Percentiles rank a stretch among this genome's conserved stretches.
Conservation (phyloP, 1,284 basidiomycete species). For the Sanghuangporus sanghuang region DNA sequence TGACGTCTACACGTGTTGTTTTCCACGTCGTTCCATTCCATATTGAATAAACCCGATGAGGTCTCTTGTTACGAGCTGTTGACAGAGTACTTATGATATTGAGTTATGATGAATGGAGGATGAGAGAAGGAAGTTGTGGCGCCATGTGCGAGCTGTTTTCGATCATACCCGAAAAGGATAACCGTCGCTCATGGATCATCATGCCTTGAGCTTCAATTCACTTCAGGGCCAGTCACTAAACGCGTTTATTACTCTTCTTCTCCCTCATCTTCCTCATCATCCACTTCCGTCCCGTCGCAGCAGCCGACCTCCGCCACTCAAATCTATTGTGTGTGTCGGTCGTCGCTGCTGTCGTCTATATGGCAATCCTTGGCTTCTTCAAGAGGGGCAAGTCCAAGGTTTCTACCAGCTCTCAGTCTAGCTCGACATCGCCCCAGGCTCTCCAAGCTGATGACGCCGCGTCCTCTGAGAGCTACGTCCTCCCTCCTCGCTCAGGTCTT, state of each 20-base stretch:
- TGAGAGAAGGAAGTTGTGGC: background rate
- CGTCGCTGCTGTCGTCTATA: background rate
- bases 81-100: too few relatives aligned
- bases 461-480: constrained; percentile 12
- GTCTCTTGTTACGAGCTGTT: too few relatives aligned
- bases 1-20: too few relatives aligned
- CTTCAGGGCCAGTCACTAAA: too few relatives aligned
- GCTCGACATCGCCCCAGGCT: constrained; percentile 2
- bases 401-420: constrained; percentile 11
- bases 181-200: too few relatives aligned
- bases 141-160: background rate
- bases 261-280: background rate
- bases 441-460: constrained; percentile 13
- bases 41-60: too few relatives aligned
- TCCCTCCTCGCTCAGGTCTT: constrained; percentile 9
- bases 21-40: too few relatives aligned
- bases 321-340: background rate
- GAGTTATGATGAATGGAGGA: too few relatives aligned
- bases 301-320: background rate
- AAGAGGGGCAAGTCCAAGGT: constrained; percentile 18
- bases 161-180: too few relatives aligned
- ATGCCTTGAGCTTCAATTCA: too few relatives aligned
- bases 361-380: constrained; percentile 21
- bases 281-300: background rate
- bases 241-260: too few relatives aligned